Conservation (phyloP, 75 land plant genomes). For the Azolla pinnata region DNA sequence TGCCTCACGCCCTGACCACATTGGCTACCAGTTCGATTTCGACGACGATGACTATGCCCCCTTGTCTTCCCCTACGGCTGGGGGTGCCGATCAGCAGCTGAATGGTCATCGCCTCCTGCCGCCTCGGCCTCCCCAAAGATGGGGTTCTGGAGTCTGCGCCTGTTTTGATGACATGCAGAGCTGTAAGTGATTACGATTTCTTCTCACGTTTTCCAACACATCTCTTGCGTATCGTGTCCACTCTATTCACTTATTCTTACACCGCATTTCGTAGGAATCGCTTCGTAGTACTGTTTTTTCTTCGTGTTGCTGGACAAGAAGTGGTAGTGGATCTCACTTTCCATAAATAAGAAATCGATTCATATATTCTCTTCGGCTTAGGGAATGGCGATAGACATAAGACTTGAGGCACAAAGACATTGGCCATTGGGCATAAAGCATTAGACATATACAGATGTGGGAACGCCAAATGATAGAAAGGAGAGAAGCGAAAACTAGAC, state of each 20-base stretch:
- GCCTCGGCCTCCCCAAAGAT: slow-evolving; percentile 31
- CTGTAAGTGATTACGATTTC: too few relatives aligned
- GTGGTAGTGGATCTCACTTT: not conserved
- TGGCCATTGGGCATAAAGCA: too few relatives aligned
- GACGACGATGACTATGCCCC: slow-evolving; percentile 1
- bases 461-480: too few relatives aligned
- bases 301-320: not conserved
- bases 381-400: too few relatives aligned
- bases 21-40: slow-evolving; percentile 2
- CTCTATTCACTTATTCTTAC: not conserved
- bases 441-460: too few relatives aligned
- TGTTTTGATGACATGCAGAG: slow-evolving; percentile 78
- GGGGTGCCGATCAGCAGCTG: slow-evolving; percentile 9
- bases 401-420: too few relatives aligned
- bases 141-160: slow-evolving; percentile 93
- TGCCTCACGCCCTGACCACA: not conserved
- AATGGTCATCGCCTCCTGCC: too few relatives aligned
- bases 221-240: too few relatives aligned
- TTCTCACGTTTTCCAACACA: too few relatives aligned
- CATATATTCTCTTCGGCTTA: not conserved
- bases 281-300: not conserved
- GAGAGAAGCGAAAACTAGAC: too few relatives aligned
- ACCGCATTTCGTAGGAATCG: not conserved
- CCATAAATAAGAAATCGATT: not conserved
- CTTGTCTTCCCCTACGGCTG: not conserved